Base-by-base conservation (phyloP, 148 eudicot genomes). In the Cornus controversa region DNA sequence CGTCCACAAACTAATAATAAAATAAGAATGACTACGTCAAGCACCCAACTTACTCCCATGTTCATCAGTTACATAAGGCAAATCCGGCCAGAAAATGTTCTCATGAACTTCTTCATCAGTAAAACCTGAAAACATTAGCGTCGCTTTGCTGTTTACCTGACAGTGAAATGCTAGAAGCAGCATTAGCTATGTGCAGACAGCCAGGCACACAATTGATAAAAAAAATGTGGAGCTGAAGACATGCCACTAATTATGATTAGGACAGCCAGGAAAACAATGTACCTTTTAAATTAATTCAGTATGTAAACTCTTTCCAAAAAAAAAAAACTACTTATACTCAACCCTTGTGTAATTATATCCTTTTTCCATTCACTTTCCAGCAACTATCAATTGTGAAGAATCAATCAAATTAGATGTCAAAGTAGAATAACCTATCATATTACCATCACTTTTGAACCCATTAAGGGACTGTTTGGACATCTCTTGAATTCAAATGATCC, bases 11-110 rank as follows among this genome's bases (percentile, higher is more conserved):
- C 28, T 27, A 18, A 65, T 68, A 63, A 37, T 68, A 54, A 72
- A 50, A 75, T 40, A 24, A 26, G 26, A 69, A 67, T 26, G 6
- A 64, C 67, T 78, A 72, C 28, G 74, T 31, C 9, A 73, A 66
- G 71, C 54, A 37, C 31, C 70, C 71, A 82, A 92, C 99, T 87
- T 83, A 96, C 99, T 93, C 87, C 98, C 99, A 86, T 90, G 87
- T 80, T 93, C 99, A 79, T 96, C 99, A 0, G 98, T 93, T 70
- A 89, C 78, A 77, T 93, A 96, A 77, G 98, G 91, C 76, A 96
- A 84, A 83, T 96, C 99, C 29, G 98, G 99, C 97, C 96, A 96
- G 86, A 96, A 93, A 73, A 93, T 84, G 80, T 93, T 91, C 64
- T 93, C 94, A 66, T 89, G 92, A 78, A 96, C 86, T 77, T 90